phyloP scores from a whole-genome alignment of 192 early-diverging fungal genomes.

The Backusella psychrophila region DNA sequence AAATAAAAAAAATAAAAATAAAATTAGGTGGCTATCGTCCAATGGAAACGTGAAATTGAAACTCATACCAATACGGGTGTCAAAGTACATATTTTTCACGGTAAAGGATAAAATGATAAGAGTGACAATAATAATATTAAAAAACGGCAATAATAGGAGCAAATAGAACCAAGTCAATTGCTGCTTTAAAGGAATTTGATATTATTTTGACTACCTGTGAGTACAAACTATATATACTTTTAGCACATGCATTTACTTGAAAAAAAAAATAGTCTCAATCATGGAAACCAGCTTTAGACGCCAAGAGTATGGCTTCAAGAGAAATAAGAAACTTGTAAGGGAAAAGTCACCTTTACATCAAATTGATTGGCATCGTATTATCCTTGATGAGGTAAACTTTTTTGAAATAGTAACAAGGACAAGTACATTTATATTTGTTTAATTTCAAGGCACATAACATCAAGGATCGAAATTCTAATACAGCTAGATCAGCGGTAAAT shows the following conservation, averaged over 20 bases:
- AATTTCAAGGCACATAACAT: conserved; percentile 76
- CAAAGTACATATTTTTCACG: conserved; percentile 73
- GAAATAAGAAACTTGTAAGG: conserved; percentile 57
- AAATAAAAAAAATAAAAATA: not conserved
- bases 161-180: conserved; percentile 52
- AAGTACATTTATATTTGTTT: not conserved
- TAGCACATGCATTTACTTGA: not conserved
- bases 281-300: conserved; percentile 72
- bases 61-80: conserved; percentile 58
- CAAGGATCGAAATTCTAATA: conserved; percentile 83
- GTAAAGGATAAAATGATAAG: conserved; percentile 23
- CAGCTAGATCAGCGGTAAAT: conserved; percentile 74
- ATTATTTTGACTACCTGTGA: conserved; percentile 74
- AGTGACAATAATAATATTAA: not conserved
- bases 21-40: conserved; percentile 68
- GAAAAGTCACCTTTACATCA: conserved; percentile 68
- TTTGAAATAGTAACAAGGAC: too few relatives aligned
- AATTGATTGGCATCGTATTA: conserved; percentile 79
- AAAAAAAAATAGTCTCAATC: conserved; percentile 55
- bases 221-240: not conserved
- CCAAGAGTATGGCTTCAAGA: conserved; percentile 67
- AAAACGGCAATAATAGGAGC: conserved; percentile 11
- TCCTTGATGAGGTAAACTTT: conserved; percentile 59
- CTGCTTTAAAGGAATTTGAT: conserved; percentile 66
- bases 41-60: conserved; percentile 84